Percentiles rank a stretch among this genome's conserved stretches.
These are phyloP conservation scores for Globisporangium nagaii DNA, from an alignment of 352 stramenopile genomes.

Conservation along the genomic window DNA sequence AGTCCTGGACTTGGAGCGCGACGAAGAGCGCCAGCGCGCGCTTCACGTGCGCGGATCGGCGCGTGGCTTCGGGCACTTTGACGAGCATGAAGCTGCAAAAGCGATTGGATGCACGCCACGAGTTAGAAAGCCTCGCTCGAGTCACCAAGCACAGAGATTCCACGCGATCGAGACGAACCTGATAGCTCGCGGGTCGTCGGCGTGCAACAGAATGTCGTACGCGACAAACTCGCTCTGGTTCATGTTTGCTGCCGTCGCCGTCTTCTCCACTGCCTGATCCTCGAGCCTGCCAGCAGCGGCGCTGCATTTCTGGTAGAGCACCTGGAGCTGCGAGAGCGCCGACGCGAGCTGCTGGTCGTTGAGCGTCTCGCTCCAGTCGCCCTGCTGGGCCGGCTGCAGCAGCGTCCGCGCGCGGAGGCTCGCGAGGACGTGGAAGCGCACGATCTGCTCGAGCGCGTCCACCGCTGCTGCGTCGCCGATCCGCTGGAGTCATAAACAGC, in stretches of 20 bases:
- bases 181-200: constrained; percentile 36
- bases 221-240: constrained; percentile 35
- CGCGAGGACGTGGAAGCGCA: constrained; percentile 52
- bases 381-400: constrained; percentile 12
- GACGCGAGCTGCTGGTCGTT: constrained; percentile 69
- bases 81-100: constrained; percentile 22
- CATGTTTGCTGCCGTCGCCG: neutral
- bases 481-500: constrained; percentile 15
- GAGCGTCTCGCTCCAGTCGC: constrained; percentile 62
- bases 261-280: neutral
- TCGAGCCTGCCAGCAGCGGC: neutral
- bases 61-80: constrained; percentile 21
- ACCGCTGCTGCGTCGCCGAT: constrained; percentile 27
- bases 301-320: constrained; percentile 19
- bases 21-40: constrained; percentile 45
- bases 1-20: constrained; percentile 45
- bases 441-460: constrained; percentile 37
- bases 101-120: too few relatives aligned
- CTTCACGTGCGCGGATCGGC: constrained; percentile 14
- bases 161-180: constrained; percentile 13
- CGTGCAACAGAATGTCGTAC: constrained; percentile 55
- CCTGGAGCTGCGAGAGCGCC: constrained; percentile 46
- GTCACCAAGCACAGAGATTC: too few relatives aligned
- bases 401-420: constrained; percentile 33
- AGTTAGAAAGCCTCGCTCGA: too few relatives aligned